These are phyloP conservation scores for Picea sitchensis DNA, from an alignment of 75 land plant species.

Conservation along the genomic window DNA sequence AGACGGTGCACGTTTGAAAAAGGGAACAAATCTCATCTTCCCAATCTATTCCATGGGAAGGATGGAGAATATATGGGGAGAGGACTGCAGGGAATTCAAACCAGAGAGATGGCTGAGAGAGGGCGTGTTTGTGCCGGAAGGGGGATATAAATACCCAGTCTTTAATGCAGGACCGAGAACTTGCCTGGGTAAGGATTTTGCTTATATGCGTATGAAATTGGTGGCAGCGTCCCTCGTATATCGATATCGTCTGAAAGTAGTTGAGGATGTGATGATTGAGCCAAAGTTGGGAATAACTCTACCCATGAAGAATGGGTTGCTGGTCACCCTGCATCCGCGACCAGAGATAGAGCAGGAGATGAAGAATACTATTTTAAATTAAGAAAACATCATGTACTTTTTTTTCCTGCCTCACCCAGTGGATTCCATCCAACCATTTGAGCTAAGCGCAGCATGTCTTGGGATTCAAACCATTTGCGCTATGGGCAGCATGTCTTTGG, in stretches of 20 bases:
- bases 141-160: constrained; percentile 54
- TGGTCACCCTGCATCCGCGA: background rate
- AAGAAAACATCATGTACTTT: no score
- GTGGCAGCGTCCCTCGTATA: constrained; percentile 51
- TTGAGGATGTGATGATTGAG: constrained; percentile 53
- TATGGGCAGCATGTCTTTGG: no score
- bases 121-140: constrained; percentile 29
- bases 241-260: constrained; percentile 35
- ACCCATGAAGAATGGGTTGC: background rate
- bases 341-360: no score
- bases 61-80: constrained; percentile 62
- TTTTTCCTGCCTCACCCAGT: no score
- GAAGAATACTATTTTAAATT: no score
- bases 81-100: constrained; percentile 60
- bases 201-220: constrained; percentile 78
- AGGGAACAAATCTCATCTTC: constrained; percentile 46
- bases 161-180: constrained; percentile 81
- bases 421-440: no score
- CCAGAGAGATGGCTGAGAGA: constrained; percentile 62
- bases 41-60: constrained; percentile 62
- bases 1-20: constrained; percentile 60
- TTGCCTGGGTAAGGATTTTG: constrained; percentile 86
- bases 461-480: no score
- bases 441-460: no score
- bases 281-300: constrained; percentile 72